A percentile compares a stretch with the other conserved stretches of the same genome.
These are phyloP conservation scores for Colletotrichum neosansevieriae DNA, from an alignment of 2,329 filamentous ascomycete genomes.

Conservation along the genomic window DNA sequence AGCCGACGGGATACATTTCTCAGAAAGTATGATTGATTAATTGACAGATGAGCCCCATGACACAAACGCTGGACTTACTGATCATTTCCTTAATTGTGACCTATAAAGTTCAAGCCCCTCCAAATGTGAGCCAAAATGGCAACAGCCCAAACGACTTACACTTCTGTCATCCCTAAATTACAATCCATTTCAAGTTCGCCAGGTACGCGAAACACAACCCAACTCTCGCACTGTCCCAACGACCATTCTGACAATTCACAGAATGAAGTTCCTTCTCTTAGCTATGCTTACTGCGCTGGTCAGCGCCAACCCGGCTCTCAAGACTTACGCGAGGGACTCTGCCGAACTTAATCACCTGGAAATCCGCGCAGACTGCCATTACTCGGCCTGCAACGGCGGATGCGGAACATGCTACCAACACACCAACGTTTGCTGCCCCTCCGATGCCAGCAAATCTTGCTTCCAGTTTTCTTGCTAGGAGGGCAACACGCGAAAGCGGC, in stretches of 20 bases:
- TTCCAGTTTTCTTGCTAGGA: background rate
- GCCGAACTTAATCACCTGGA: background rate
- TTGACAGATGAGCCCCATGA: no score
- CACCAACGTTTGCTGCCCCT: background rate
- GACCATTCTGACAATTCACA: background rate
- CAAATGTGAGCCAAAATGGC: no score
- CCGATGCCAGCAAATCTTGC: background rate
- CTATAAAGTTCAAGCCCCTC: no score
- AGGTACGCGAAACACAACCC: no score
- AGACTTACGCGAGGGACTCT: conserved; percentile 1
- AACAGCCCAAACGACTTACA: no score
- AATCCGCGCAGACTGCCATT: background rate
- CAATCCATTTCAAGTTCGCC: no score
- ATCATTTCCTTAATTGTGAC: no score
- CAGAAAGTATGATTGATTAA: no score
- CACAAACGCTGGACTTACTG: no score
- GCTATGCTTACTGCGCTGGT: background rate
- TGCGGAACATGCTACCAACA: background rate
- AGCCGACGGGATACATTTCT: no score
- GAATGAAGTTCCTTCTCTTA: background rate
- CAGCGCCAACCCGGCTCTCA: conserved; percentile 6
- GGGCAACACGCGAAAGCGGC: background rate
- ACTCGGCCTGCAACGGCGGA: background rate
- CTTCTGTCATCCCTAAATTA: no score
- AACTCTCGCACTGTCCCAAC: no score